Base-by-base conservation (phyloP, 208 protist species). In the Leishmania major region DNA sequence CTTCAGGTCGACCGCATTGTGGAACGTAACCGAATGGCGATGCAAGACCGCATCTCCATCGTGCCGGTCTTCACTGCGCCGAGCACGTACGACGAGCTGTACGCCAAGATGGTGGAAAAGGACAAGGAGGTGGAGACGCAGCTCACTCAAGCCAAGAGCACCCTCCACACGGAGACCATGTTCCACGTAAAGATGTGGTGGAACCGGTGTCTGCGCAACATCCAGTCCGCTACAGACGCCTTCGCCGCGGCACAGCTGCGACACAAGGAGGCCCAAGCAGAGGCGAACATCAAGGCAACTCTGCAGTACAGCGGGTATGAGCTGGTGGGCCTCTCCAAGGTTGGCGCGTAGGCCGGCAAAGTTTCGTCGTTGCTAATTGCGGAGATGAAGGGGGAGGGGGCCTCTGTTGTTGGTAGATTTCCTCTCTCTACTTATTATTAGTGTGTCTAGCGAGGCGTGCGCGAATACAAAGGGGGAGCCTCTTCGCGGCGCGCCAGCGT, bases 171-270 rank as follows among this genome's bases (percentile, higher is more conserved):
- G 28, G 95, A 97, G 75, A 81, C 88, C 35, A 79, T 92, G 45
- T 96, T 92, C 80, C 88, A 91, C 22, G n/a, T 92, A 40, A 96
- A 95, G 81, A 80, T 92, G 83, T 96, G 95, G 92, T 97, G 95
- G 93, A 97, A 97, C 83, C 76, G 85, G 40, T 91, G 80, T 43
- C 88, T 97, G 40, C 87, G 86, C 55, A 90, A 96, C 81, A 77
- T 97, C 25, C 93, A 97, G 80, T 60, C 83, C 55, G 93, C 93
- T 15, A 70, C 84, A 60, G 85, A 91, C 72, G 57, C 75, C 31
- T 82, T 95, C 74, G 74, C 67, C 1, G 51, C 74, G 22, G 75
- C 85, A 8, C 84, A 90, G 53, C 82, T 94, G 71, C 76, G 74
- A 10, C 84, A 88, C 49, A 87, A 87, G 22, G 88, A 96, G 75